Base-by-base conservation (phyloP, 2,329 filamentous ascomycete genomes). In the Penicillium expansum region DNA sequence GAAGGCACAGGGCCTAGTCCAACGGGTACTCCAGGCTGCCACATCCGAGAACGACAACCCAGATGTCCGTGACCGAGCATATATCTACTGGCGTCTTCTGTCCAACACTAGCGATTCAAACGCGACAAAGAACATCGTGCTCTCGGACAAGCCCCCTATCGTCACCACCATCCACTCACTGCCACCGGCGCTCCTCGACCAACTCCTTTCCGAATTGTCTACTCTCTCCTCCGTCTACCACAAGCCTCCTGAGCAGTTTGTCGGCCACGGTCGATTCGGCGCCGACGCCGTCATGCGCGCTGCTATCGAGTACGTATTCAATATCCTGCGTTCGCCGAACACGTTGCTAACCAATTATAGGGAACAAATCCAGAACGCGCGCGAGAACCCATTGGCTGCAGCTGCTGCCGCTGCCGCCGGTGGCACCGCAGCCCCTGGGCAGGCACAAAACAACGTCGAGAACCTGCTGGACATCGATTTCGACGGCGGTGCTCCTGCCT, bases 201-300 rank as follows among this genome's bases (percentile, higher is more conserved):
- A 92, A 73, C 86, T 99, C n/a, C 85, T 99, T 9, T 82, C 83
- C 10, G 93, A 99, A 74, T 85, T 99, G 32, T 97, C 93, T 13
- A 97, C 94, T 10, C 84, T 99, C 30, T 92, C 94, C 8, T 97
- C 93, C 1, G 94, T 99, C 22, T 99, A 99, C 77, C 94, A 99
- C 84, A 97, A 96, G 78, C 92, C 92, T 9, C 92, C 94, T 43
- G 91, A 96, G 82, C 92, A 93, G n/a, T 99, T 99, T 75, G 88
- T 99, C 56, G 94, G 94, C 65, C 92, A 96, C 76, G 94, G 94
- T 41, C 87, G 93, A 43, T 97, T 91, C 66, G 94, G 93, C 37
- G 92, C 94, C 48, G 92, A 96, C 74, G 92, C 91, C 59, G 91
- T 99, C 69, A 94, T 97, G 76, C 88, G 89, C 64, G 93, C 93